Base-by-base conservation (phyloP, 306 rosid species). In the Herpetospermum pedunculosum region DNA sequence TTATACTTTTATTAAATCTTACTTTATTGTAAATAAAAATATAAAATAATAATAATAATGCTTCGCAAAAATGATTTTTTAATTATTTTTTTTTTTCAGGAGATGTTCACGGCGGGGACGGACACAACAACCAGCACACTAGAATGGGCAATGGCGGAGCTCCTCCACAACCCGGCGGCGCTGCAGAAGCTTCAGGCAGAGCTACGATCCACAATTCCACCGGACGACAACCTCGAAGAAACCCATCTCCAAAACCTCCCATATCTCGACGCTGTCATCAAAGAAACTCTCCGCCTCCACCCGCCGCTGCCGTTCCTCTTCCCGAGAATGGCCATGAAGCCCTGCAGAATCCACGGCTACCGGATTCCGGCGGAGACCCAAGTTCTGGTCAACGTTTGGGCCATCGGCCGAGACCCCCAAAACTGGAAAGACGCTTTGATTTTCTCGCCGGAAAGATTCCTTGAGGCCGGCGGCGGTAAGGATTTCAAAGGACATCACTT, bases 61-160 rank as follows among this genome's bases (percentile, higher is more conserved):
- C n/a, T n/a, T n/a, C n/a, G n/a, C n/a, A n/a, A n/a, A n/a, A n/a
- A n/a, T n/a, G n/a, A n/a, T n/a, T n/a, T n/a, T n/a, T n/a, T n/a
- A n/a, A n/a, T n/a, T n/a, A n/a, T n/a, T n/a, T 4, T 6, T 49
- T 9, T 5, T 11, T 65, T 78, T 6, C 48, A 88, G 98, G 98
- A 92, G 82, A 92, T 92, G 93, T 88, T 92, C 76, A 85, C 84
- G 4, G 96, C 98, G 13, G 98, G 97, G 54, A 90, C 93, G 4
- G 98, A 92, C 80, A 90, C 97, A 0, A 92, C 98, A 0, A 87
- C 93, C 13, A 92, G 96, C 75, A 90, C 97, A 1, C 35, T 90
- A 4, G 98, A 92, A 72, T 92, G 98, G 98, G 96, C 89, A 6
- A 87, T 92, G 92, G 84, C 98, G 2, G 97, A 90, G 84, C 96